Evolutionary conservation across 495 filamentous ascomycete species (phyloP).

Genomic region (Xylaria palmicola): DNA sequence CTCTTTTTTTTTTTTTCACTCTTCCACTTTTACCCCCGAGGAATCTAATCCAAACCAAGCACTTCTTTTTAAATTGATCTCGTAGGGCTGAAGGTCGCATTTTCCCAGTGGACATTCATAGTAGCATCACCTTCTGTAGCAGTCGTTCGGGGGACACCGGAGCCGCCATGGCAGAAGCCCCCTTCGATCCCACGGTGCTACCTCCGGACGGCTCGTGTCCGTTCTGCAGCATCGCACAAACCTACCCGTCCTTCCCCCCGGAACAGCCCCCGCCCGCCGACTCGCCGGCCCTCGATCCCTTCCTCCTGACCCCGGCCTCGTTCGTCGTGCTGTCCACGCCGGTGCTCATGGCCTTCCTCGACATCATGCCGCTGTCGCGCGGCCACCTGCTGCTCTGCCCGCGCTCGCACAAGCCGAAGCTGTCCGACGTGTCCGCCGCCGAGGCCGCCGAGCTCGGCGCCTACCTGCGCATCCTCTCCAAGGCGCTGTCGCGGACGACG

Average conservation of each 20-base stretch:
- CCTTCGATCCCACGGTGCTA: slow-evolving; percentile 27
- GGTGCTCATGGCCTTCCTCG: slow-evolving; percentile 77
- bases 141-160: not conserved
- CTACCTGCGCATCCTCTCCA: slow-evolving; percentile 73
- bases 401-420: slow-evolving; percentile 66
- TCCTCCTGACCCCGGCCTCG: slow-evolving; percentile 44
- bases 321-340: slow-evolving; percentile 74
- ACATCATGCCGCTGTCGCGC: slow-evolving; percentile 78
- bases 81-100: not conserved
- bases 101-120: no score
- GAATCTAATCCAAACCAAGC: no score
- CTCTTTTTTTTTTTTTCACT: not conserved
- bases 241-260: slow-evolving; percentile 46
- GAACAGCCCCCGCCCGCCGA: slow-evolving; percentile 31
- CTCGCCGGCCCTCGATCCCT: slow-evolving; percentile 35
- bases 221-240: slow-evolving; percentile 63
- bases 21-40: no score
- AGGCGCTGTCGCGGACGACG: slow-evolving; percentile 62
- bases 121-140: not conserved
- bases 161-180: slow-evolving; percentile 2
- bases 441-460: slow-evolving; percentile 62
- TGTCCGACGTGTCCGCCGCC: slow-evolving; percentile 59
- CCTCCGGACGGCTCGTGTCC: slow-evolving; percentile 46
- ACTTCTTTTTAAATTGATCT: not conserved
- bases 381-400: slow-evolving; percentile 80